These are phyloP conservation scores for Saccharomycopsis oosterbeekiorum DNA, from an alignment of 805 yeast genomes.

Conservation along the genomic window DNA sequence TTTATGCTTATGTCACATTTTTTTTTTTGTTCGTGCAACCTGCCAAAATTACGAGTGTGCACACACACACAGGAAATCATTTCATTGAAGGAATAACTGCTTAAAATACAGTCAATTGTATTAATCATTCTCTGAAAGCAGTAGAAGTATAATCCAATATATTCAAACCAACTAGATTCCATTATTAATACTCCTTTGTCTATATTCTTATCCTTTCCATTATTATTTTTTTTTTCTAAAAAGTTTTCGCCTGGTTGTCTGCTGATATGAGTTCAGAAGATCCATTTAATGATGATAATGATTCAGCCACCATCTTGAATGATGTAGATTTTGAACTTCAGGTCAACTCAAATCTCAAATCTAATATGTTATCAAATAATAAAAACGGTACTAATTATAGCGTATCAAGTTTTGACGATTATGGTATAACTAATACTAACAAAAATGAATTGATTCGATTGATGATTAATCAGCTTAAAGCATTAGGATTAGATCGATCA, in stretches of 20 bases:
- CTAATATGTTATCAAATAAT: background rate
- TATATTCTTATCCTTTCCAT: background rate
- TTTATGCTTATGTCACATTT: background rate
- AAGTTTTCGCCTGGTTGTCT: too few relatives aligned
- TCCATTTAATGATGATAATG: background rate
- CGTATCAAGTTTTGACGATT: background rate
- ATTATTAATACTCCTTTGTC: background rate
- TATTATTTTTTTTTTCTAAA: background rate
- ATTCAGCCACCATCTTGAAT: background rate
- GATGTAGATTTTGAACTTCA: background rate
- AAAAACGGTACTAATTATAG: background rate
- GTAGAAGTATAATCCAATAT: too few relatives aligned
- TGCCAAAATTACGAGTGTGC: background rate
- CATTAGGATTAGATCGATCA: conserved; percentile 36
- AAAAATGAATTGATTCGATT: conserved; percentile 36
- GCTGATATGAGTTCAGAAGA: background rate
- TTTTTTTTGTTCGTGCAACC: background rate
- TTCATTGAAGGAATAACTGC: background rate
- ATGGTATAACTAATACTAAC: background rate
- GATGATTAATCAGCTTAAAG: conserved; percentile 40
- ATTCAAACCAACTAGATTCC: background rate
- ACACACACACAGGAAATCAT: background rate
- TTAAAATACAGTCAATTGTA: too few relatives aligned
- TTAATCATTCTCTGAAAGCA: too few relatives aligned
- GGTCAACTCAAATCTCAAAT: background rate